Evolutionary conservation across 2,329 filamentous ascomycete genomes (phyloP), one percentile per base, ranked within the genome.

Genomic region (Ceratocystis cubensis): DNA sequence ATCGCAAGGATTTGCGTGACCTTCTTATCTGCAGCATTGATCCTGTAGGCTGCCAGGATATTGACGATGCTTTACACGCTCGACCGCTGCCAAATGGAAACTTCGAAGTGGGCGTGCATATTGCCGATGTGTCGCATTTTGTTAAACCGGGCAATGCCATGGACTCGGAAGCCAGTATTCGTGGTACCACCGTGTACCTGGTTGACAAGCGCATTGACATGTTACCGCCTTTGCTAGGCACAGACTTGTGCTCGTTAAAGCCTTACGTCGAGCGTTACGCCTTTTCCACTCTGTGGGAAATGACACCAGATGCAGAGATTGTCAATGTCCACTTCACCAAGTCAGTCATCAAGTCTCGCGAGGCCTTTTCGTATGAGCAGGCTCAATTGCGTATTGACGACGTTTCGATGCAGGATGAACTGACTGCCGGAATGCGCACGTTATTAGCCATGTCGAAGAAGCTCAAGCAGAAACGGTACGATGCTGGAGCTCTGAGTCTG

Each of bases 161-260:
- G 94, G 95, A 99, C 74, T 84, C 86, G 61, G 94, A 99, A 77
- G 94, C 94, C 2, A 94, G 91, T 73, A 85, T 96, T 73, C 88
- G 94, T 72, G 94, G 94, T 69, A 97, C 94, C 3, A 97, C 93
- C 0, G 94, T 99, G 33, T 99, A 99, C 74, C 81, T 99, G 17
- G 94, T 99, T 2, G 94, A 99, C 76, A 99, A 99, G 81, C 91
- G 94, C 72, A 99, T 99, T 72, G 95, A 99, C 79, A 99, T 99
- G 95, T 82, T 99, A 75, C 95, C 95, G 0, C 92, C 91, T 82
- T 86, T 99, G 41, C 86, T 99, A 13, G 94, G 94, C 67, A 99
- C 94, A 0, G 92, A 99, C 73, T 81, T 99, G 1, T 99, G 94
- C 78, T 99, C 94, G 0, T 80, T 99, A 22, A 97, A 97, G 75